phyloP scores from a whole-genome alignment of 2,329 filamentous ascomycete genomes.

The Fusarium nanum region DNA sequence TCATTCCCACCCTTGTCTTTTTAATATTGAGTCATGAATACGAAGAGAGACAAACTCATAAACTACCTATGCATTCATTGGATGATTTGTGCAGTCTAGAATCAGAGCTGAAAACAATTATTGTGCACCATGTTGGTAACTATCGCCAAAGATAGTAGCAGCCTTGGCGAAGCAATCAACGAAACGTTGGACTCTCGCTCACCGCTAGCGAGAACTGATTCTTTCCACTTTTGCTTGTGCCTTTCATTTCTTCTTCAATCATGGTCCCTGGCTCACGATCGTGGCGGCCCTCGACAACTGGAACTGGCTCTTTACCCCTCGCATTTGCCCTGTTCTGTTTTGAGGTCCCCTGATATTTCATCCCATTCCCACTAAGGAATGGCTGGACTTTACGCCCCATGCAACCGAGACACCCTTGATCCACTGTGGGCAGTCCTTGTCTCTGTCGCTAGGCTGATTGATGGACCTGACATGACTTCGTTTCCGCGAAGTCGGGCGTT shows the following conservation, averaged over 20 bases:
- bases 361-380: constrained; percentile 4
- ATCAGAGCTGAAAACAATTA: neutral
- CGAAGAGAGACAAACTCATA: neutral
- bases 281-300: constrained; percentile 8
- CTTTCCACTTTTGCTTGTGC: constrained; percentile 5
- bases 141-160: constrained; percentile 15
- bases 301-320: constrained; percentile 14
- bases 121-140: neutral
- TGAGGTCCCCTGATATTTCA: constrained; percentile 1
- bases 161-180: constrained; percentile 13
- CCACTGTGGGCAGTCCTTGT: constrained; percentile 19
- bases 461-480: constrained; percentile 18
- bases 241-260: constrained; percentile 11
- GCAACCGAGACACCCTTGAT: constrained; percentile 24
- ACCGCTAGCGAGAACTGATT: constrained; percentile 5
- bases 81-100: neutral
- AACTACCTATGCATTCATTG: neutral
- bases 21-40: neutral
- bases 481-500: constrained; percentile 26
- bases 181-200: constrained; percentile 21
- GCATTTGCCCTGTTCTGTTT: neutral
- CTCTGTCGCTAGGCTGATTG: constrained; percentile 22
- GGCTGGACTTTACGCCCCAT: constrained; percentile 4
- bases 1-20: neutral
- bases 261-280: constrained; percentile 1